Evolutionary conservation across 2,329 filamentous ascomycete genomes (phyloP), one percentile per base, ranked within the genome.

Genomic region (Waltergamsia citrina): DNA sequence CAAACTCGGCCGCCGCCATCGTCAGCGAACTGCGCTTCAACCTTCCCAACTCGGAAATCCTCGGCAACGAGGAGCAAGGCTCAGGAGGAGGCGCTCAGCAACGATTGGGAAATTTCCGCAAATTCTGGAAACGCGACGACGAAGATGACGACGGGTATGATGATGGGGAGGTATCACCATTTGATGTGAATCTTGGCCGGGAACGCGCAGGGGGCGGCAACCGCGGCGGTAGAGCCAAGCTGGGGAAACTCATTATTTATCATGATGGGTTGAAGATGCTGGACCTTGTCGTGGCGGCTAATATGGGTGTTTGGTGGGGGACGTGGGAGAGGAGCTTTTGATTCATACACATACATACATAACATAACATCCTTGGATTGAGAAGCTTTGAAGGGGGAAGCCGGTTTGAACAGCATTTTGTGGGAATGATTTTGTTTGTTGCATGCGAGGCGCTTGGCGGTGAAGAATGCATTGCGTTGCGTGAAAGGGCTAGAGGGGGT

Each of bases 221-320:
- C 50, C 72, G 81, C 29, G 90, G 90, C 0, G 87, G 85, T 54
- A 76, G 85, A 48, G 88, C 86, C 4, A 98, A 98, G 62, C 63
- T 98, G 46, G 92, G 90, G 1, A 98, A 96, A 59, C 63, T 98
- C 33, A 86, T 96, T 33, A 71, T 98, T 24, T 76, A 87, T 46
- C 78, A 90, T 36, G 88, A 94, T 48, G 92, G 92, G 0, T 61
- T 94, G 43, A 94, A 94, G 64, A 96, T 98, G 90, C 59, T 96
- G 48, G 92, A 98, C 64, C 57, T 98, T 38, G 67, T 94, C 1
- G 85, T 98, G 15, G 85, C 90, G 4, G 83, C 87, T 9, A 95
- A 94, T 51, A 74, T 98, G 60, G 86, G 84, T 2, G 64, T 96
- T 12, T 98, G 88, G 85, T 96, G 90, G 88, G 78, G 79, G 46